Evolutionary conservation across 148 eudicot genomes (phyloP).

Genomic region (Arbutus unedo): DNA sequence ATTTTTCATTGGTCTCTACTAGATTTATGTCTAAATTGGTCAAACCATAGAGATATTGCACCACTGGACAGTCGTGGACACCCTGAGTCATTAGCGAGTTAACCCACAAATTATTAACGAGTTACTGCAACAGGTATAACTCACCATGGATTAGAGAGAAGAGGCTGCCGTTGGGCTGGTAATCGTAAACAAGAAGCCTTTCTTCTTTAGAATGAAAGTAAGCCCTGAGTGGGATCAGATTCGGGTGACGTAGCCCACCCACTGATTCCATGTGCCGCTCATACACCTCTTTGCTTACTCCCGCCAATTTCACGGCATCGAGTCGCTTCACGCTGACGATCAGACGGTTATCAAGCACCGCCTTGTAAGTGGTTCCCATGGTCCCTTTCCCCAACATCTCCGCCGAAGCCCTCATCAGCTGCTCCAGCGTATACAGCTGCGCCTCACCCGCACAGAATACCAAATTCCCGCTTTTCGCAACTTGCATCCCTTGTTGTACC

Average conservation of each 20-base stretch:
- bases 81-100: too few species aligned
- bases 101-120: neutral
- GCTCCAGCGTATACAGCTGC: constrained; percentile 52
- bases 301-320: constrained; percentile 57
- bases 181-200: constrained; percentile 68
- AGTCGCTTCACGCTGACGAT: constrained; percentile 70
- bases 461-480: constrained; percentile 47
- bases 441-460: constrained; percentile 59
- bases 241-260: constrained; percentile 74
- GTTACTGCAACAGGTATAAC: neutral
- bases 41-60: neutral
- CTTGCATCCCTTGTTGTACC: neutral
- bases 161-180: constrained; percentile 91
- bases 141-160: constrained; percentile 81
- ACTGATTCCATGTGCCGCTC: constrained; percentile 67
- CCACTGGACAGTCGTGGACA: too few species aligned
- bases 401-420: constrained; percentile 85
- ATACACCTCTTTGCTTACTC: constrained; percentile 44
- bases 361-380: constrained; percentile 79
- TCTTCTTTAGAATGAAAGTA: constrained; percentile 77
- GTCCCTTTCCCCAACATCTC: constrained; percentile 85
- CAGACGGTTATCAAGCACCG: constrained; percentile 61
- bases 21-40: neutral
- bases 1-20: neutral
- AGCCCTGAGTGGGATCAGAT: constrained; percentile 74